A percentile compares a stretch with the other conserved stretches of the same genome.
phyloP scores from a whole-genome alignment of 176 grass and related monocot species.

The Carex scoparia region DNA sequence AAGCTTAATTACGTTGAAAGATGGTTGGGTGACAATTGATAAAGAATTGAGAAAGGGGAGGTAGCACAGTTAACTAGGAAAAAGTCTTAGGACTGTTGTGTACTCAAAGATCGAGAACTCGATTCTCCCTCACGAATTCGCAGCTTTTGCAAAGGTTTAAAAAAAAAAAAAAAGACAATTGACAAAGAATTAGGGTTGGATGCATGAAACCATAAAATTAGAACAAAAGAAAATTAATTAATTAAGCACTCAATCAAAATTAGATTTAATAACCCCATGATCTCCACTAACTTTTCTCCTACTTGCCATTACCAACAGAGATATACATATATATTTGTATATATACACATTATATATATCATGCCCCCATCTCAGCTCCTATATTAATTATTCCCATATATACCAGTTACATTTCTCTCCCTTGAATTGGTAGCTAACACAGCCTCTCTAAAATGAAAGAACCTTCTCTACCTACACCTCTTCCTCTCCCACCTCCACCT shows the following conservation, averaged over 20 bases:
- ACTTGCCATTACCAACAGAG: conserved; percentile 22
- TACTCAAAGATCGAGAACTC: too few relatives aligned
- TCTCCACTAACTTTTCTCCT: conserved; percentile 17
- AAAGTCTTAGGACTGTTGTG: too few relatives aligned
- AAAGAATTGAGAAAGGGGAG: too few relatives aligned
- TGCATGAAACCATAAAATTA: not conserved
- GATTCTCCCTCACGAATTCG: too few relatives aligned
- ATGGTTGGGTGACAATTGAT: not conserved
- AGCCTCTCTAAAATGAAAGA: conserved; percentile 27
- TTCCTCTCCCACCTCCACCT: conserved; percentile 33
- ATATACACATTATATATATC: not conserved
- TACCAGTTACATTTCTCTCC: conserved; percentile 17
- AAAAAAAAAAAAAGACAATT: too few relatives aligned
- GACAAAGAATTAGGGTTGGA: not conserved
- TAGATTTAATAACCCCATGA: not conserved
- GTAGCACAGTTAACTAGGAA: too few relatives aligned
- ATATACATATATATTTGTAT: not conserved
- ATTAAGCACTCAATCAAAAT: not conserved
- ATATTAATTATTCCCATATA: not conserved
- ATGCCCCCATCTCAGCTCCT: not conserved
- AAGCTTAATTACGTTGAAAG: not conserved
- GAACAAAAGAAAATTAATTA: too few relatives aligned
- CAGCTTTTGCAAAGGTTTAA: too few relatives aligned
- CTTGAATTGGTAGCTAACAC: not conserved
- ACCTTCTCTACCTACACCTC: conserved; percentile 1